These are phyloP conservation scores for Pseudomonodictys pantanalensis DNA, from an alignment of 495 filamentous ascomycete species.

Conservation along the genomic window DNA sequence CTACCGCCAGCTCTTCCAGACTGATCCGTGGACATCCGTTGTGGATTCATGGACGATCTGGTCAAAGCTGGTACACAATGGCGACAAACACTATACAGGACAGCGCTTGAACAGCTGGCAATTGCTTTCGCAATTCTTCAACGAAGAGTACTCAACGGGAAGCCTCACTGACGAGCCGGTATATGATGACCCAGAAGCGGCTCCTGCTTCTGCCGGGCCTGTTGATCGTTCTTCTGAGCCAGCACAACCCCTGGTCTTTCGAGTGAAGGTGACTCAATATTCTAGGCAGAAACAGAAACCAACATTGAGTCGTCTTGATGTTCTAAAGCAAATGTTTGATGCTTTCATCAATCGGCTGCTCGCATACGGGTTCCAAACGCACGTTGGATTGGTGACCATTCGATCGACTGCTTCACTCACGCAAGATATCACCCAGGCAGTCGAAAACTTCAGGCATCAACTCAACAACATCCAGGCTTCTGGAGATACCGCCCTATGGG, in stretches of 20 bases:
- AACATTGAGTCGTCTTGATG: constrained; percentile 31
- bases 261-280: constrained; percentile 1
- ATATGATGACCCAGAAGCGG: constrained; percentile 1
- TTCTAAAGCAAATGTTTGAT: constrained; percentile 42
- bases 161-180: constrained; percentile 8
- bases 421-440: constrained; percentile 32
- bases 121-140: constrained; percentile 1
- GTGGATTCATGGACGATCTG: neutral
- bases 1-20: constrained; percentile 26
- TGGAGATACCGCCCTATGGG: constrained; percentile 38
- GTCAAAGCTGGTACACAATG: neutral
- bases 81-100: neutral
- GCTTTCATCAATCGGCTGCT: constrained; percentile 37
- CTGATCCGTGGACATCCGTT: neutral
- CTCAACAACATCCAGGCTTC: constrained; percentile 27
- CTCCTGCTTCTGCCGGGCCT: too few species aligned
- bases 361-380: constrained; percentile 37
- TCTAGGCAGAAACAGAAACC: neutral
- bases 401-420: constrained; percentile 19
- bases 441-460: constrained; percentile 36
- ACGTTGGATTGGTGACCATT: constrained; percentile 37
- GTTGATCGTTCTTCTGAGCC: neutral
- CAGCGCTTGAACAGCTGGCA: constrained; percentile 9
- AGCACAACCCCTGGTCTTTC: constrained; percentile 30
- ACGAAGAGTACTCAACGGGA: neutral